Conservation (phyloP, 2,329 filamentous ascomycete genomes). For the Fusarium denticulatum region DNA sequence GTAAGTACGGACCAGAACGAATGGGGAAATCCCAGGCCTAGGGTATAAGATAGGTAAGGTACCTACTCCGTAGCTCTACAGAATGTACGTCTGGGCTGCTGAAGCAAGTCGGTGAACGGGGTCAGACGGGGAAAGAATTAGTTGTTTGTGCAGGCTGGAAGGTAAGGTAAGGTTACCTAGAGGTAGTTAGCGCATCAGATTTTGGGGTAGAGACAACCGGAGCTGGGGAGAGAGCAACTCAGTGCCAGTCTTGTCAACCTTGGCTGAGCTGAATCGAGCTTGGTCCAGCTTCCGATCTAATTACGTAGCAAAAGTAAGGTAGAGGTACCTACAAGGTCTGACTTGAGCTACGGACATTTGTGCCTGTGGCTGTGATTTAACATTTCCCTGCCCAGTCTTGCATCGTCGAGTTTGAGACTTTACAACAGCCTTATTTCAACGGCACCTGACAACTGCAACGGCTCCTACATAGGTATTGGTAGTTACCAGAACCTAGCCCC, state of each 20-base stretch:
- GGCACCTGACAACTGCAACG: background rate
- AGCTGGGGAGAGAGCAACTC: background rate
- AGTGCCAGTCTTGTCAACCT: background rate
- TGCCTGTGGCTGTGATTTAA: background rate
- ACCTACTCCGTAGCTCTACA: background rate
- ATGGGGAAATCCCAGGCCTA: conserved; percentile 9
- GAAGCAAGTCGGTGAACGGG: conserved; percentile 29
- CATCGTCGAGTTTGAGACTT: conserved; percentile 7
- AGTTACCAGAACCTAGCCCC: background rate
- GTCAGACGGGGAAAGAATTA: conserved; percentile 18
- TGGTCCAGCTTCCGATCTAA: background rate
- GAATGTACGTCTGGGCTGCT: background rate
- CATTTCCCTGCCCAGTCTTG: background rate
- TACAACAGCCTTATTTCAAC: conserved; percentile 27
- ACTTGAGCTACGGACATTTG: background rate
- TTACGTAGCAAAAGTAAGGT: background rate
- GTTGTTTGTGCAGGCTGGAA: background rate
- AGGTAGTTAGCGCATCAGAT: background rate
- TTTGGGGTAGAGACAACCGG: background rate
- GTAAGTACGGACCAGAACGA: conserved; percentile 19
- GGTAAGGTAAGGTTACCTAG: background rate
- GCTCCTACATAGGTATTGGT: background rate
- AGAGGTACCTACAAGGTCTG: background rate
- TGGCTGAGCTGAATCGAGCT: conserved; percentile 18
- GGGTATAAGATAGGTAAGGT: background rate